These are phyloP conservation scores for Ophiocordyceps camponoti-rufipedis DNA, from an alignment of 2,329 filamentous ascomycete species.

Conservation along the genomic window DNA sequence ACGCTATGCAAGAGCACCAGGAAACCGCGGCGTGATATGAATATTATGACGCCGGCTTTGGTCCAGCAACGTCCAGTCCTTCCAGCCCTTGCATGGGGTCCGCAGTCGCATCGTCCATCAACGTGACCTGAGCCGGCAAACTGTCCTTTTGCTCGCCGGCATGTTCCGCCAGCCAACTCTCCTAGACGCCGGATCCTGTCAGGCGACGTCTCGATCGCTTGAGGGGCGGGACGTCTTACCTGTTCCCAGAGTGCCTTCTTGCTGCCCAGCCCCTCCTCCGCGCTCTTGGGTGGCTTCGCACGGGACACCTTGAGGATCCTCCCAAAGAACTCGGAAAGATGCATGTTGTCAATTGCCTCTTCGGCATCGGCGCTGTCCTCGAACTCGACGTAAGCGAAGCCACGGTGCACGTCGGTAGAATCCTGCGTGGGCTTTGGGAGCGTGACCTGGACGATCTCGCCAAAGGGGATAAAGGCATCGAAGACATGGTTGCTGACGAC, in stretches of 20 bases:
- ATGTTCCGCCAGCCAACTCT: constrained; percentile 82
- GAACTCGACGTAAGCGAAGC: constrained; percentile 94
- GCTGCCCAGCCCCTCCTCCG: constrained; percentile 73
- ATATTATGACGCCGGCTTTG: constrained; percentile 41
- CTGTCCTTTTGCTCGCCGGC: constrained; percentile 61
- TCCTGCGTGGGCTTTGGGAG: constrained; percentile 73
- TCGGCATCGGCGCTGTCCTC: constrained; percentile 71
- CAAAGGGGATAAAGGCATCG: constrained; percentile 91
- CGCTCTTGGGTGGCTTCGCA: constrained; percentile 81
- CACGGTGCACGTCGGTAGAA: constrained; percentile 62
- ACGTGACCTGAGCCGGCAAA: constrained; percentile 5
- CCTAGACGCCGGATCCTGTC: constrained; percentile 30
- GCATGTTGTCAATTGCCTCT: constrained; percentile 98
- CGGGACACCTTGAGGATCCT: constrained; percentile 79
- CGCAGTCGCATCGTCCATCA: constrained; percentile 33
- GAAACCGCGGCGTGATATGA: neutral
- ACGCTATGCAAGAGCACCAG: constrained; percentile 21
- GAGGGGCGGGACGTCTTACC: constrained; percentile 38
- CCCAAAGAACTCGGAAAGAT: constrained; percentile 88
- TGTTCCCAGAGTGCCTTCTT: constrained; percentile 95
- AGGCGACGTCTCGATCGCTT: neutral
- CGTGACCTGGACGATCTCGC: constrained; percentile 82
- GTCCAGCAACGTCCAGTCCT: constrained; percentile 83
- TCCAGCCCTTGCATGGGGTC: constrained; percentile 96
- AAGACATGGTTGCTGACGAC: constrained; percentile 62